A percentile compares a stretch with the other conserved stretches of the same genome.
phyloP scores from a whole-genome alignment of 805 yeast genomes.

The Myxozyma melibiosi region DNA sequence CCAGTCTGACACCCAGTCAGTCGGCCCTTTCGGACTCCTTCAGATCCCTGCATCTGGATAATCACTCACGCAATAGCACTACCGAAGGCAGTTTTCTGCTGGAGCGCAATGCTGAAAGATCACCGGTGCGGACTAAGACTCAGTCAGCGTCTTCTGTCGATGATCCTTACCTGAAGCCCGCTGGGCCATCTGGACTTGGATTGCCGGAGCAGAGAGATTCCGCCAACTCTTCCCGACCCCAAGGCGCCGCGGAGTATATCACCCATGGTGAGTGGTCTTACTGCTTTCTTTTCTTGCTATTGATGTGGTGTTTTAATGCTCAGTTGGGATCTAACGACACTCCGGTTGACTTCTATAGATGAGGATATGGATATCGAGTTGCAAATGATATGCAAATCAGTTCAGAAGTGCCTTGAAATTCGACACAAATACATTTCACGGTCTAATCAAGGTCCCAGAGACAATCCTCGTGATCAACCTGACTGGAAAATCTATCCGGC shows the following conservation, averaged over 20 bases:
- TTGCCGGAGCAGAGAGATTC: background rate
- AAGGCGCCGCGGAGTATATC: background rate
- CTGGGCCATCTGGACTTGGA: no score
- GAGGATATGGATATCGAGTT: slow-evolving; percentile 39
- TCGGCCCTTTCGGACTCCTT: slow-evolving; percentile 18
- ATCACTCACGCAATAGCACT: background rate
- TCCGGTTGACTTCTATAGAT: background rate
- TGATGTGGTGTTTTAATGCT: no score
- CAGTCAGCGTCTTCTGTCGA: background rate
- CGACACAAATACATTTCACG: slow-evolving; percentile 73
- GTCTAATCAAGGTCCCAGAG: slow-evolving; percentile 71
- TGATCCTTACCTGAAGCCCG: no score
- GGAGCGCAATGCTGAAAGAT: no score
- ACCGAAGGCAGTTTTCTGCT: background rate
- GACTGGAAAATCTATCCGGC: slow-evolving; percentile 86
- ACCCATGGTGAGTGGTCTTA: background rate
- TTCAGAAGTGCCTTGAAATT: slow-evolving; percentile 60
- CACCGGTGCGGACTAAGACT: background rate
- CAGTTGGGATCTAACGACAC: background rate
- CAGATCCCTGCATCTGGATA: slow-evolving; percentile 9
- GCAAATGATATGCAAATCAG: slow-evolving; percentile 42
- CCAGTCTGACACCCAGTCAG: background rate
- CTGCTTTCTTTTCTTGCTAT: background rate
- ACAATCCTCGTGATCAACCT: slow-evolving; percentile 80
- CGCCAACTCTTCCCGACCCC: background rate